A percentile compares a stretch with the other conserved stretches of the same genome.
Evolutionary conservation across 73 alveolate species (phyloP).

Genomic region (Blepharisma stoltei): DNA sequence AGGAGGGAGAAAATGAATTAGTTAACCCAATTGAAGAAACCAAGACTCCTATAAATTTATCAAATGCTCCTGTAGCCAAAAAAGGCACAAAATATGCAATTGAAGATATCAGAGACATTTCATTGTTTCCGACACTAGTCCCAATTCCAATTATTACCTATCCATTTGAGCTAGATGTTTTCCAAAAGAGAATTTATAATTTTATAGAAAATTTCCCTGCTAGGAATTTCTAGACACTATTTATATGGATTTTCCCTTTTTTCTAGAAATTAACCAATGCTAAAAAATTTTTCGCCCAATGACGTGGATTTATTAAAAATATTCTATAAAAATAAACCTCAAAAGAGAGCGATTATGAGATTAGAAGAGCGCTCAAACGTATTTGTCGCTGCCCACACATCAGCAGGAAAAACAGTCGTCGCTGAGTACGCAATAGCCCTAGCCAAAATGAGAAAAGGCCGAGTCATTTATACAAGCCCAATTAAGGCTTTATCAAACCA

Average conservation of each 20-base stretch:
- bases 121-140: background rate
- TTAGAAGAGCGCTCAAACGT: constrained; percentile 87
- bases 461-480: constrained; percentile 97
- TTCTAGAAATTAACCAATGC: constrained; percentile 35
- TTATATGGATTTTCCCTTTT: constrained; percentile 31
- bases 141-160: background rate
- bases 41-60: too few relatives aligned
- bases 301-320: constrained; percentile 87
- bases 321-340: too few relatives aligned
- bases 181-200: constrained; percentile 90
- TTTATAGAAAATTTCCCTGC: too few relatives aligned
- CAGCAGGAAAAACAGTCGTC: constrained; percentile 99
- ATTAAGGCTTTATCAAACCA: constrained; percentile 96
- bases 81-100: constrained; percentile 23
- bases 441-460: constrained; percentile 81
- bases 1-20: background rate
- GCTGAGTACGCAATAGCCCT: constrained; percentile 99
- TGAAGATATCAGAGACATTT: background rate
- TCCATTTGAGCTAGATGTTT: constrained; percentile 5
- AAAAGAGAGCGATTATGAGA: constrained; percentile 89
- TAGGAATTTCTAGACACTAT: too few relatives aligned
- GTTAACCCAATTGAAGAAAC: too few relatives aligned
- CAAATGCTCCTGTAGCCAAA: background rate
- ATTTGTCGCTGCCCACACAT: constrained; percentile 98
- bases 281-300: constrained; percentile 41